Evolutionary conservation across 2,329 filamentous ascomycete genomes (phyloP), one percentile per base, ranked within the genome.

Genomic region (Claviceps spartinae): DNA sequence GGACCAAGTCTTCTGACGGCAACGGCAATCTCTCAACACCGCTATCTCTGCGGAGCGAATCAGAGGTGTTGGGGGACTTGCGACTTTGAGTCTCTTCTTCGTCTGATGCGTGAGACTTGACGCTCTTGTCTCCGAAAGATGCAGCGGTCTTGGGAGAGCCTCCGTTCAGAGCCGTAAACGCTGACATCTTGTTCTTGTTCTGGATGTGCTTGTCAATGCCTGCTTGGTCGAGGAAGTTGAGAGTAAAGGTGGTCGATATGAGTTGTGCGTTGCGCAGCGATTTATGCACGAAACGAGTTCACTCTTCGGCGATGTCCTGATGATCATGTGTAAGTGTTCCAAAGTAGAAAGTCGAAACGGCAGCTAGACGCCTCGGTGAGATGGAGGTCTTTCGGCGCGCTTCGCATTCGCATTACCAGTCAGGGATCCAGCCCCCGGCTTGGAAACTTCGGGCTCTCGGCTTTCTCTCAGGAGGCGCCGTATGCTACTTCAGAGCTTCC

Each of bases 91-190:
- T 11, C 11, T 34, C 30, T 34, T 34, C 30, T 34, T 34, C 30
- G 30, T 34, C 9, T 11, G 30, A 34, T 34, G 30, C 30, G 30
- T 34, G 9, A 34, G 30, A 11, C 30, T 63, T 67, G 40, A 65
- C 59, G 18, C 63, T 60, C 20, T 57, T 58, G 48, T 62, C 55
- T 37, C 59, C 53, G 20, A 69, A 59, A 24, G 62, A 60, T 53
- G 71, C 71, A 44, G 66, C 59, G 26, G 64, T 61, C 57, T 70
- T 75, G 46, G 71, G 74, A 54, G 72, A 75, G 58, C 65, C 69
- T 57, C 74, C 72, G 55, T 76, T 76, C n/a, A 78, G 69, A 57
- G 73, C 72, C 34, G 69, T 75, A 54, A 76, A 77, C n/a, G 70
- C 64, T 41, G 75, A 69, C 75, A 78, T 78, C 58, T 22, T 49